Percentiles rank a stretch among this genome's conserved stretches.
These are phyloP conservation scores for Cercospora citrullina DNA, from an alignment of 2,329 filamentous ascomycete genomes.

Conservation along the genomic window DNA sequence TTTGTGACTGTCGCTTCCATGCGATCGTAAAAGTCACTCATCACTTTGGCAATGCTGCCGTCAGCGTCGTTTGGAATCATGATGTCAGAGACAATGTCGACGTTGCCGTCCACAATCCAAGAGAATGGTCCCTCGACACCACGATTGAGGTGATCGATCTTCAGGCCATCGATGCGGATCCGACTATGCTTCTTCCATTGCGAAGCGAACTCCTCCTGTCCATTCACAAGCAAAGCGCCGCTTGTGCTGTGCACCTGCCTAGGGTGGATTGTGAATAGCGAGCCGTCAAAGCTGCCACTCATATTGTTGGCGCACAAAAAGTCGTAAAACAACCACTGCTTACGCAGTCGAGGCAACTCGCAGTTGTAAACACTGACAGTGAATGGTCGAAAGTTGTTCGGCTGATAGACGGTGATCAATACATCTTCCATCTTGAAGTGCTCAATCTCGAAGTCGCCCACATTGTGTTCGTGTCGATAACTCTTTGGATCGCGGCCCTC, in stretches of 20 bases:
- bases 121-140: slow-evolving; percentile 92
- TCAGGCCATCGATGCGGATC: slow-evolving; percentile 86
- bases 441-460: slow-evolving; percentile 95
- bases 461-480: slow-evolving; percentile 82
- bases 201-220: slow-evolving; percentile 61
- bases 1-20: slow-evolving; percentile 84
- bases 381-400: slow-evolving; percentile 87
- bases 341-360: slow-evolving; percentile 86
- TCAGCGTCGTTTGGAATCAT: slow-evolving; percentile 89
- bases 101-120: slow-evolving; percentile 96
- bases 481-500: slow-evolving; percentile 76
- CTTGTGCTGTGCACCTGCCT: slow-evolving; percentile 82
- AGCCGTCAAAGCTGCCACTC: slow-evolving; percentile 92
- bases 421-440: slow-evolving; percentile 95
- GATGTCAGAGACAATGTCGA: slow-evolving; percentile 93
- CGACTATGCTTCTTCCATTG: slow-evolving; percentile 96
- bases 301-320: slow-evolving; percentile 94
- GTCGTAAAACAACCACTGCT: slow-evolving; percentile 98
- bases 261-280: slow-evolving; percentile 94
- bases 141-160: slow-evolving; percentile 92
- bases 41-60: slow-evolving; percentile 86
- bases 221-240: slow-evolving; percentile 60
- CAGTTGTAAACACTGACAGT: slow-evolving; percentile 94
- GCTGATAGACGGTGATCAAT: slow-evolving; percentile 87
- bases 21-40: slow-evolving; percentile 96